Conservation (phyloP, 352 stramenopile genomes). For the Globisporangium alternatum region DNA sequence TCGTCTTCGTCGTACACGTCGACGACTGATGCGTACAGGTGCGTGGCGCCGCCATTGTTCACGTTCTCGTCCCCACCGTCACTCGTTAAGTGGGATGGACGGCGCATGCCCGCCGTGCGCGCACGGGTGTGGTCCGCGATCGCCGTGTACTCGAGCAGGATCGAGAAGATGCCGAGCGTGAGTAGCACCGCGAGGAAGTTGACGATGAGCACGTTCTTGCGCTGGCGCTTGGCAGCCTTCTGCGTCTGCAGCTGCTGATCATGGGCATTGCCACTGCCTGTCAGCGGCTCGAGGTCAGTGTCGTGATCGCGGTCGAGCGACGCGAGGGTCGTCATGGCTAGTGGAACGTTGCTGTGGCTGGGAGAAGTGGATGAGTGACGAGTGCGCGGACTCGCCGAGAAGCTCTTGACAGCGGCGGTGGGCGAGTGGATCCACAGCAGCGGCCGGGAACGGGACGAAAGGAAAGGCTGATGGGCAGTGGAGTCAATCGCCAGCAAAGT, state of each 20-base stretch:
- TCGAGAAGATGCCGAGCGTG: conserved; percentile 13
- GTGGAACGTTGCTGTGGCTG: neutral
- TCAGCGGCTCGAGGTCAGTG: neutral
- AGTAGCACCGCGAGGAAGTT: conserved; percentile 11
- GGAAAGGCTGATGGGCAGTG: neutral
- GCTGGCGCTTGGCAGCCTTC: neutral
- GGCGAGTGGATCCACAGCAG: neutral
- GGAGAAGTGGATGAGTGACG: no score
- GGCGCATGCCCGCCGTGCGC: neutral
- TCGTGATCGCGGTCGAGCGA: neutral
- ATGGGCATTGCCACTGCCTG: neutral
- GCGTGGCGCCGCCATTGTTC: conserved; percentile 7
- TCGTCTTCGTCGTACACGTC: conserved; percentile 10
- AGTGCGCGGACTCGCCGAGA: no score
- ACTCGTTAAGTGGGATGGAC: neutral
- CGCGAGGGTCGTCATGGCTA: conserved; percentile 3
- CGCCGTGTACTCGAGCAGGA: conserved; percentile 12
- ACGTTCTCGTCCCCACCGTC: neutral
- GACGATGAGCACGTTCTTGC: conserved; percentile 15
- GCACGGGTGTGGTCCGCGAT: conserved; percentile 5
- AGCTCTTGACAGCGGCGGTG: neutral
- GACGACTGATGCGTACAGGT: conserved; percentile 5
- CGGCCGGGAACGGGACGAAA: neutral
- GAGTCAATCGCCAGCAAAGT: neutral
- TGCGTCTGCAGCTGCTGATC: neutral